A percentile compares a stretch with the other conserved stretches of the same genome.
Conservation (phyloP, 1,284 basidiomycete genomes). For the Rhizopogon hawkerae region DNA sequence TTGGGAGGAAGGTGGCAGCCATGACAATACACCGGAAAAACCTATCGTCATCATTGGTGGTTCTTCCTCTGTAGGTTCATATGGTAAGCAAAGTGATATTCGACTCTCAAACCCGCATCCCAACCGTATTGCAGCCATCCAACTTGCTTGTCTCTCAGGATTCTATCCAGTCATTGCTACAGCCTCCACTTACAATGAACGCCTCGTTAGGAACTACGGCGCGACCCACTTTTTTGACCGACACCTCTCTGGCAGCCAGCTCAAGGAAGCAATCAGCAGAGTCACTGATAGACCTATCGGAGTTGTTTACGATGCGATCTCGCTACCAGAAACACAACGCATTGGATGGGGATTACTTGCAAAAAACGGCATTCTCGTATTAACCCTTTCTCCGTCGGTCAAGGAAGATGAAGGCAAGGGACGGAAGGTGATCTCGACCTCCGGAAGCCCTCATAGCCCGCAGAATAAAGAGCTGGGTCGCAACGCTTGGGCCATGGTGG, state of each 20-base stretch:
- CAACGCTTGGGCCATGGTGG: conserved; percentile 23
- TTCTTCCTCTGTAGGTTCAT: conserved; percentile 36
- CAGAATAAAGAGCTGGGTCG: conserved; percentile 20
- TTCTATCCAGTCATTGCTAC: conserved; percentile 49
- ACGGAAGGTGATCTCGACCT: conserved; percentile 21
- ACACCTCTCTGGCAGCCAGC: conserved; percentile 18
- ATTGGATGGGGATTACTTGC: conserved; percentile 21
- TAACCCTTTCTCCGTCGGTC: conserved; percentile 18
- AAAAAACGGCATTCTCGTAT: conserved; percentile 20
- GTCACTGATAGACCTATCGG: conserved; percentile 26
- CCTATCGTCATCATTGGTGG: conserved; percentile 39
- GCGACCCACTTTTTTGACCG: conserved; percentile 48
- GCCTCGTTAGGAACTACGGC: conserved; percentile 40
- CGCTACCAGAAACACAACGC: conserved; percentile 24
- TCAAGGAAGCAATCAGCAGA: conserved; percentile 24
- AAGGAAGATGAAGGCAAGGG: conserved; percentile 18
- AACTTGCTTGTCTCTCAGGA: conserved; percentile 45
- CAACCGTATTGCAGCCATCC: conserved; percentile 33
- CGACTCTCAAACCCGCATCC: neutral
- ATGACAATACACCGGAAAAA: conserved; percentile 21
- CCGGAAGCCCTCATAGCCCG: conserved; percentile 19
- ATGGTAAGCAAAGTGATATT: conserved; percentile 20
- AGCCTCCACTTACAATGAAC: conserved; percentile 37
- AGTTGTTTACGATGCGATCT: conserved; percentile 35
- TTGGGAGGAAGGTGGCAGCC: conserved; percentile 27